These are phyloP conservation scores for Eucalyptus caleyi DNA, from an alignment of 345 rosid species.

Conservation along the genomic window DNA sequence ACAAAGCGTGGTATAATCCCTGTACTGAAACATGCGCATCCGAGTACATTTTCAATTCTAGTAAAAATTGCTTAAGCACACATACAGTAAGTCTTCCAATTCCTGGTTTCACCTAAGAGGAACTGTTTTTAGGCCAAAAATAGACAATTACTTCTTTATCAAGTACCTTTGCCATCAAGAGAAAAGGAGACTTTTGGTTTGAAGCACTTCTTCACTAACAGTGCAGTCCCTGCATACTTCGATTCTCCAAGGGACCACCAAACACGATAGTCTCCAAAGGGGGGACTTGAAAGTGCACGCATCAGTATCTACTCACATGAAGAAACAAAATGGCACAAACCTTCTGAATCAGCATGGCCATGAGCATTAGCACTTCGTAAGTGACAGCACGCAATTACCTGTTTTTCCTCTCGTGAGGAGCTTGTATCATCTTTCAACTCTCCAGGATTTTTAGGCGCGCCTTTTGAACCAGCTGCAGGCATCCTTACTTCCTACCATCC, in stretches of 20 bases:
- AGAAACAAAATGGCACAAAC: background rate
- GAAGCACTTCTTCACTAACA: conserved; percentile 73
- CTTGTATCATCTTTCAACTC: conserved; percentile 84
- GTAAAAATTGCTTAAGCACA: background rate
- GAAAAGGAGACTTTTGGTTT: conserved; percentile 64
- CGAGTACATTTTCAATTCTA: background rate
- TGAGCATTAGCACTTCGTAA: background rate
- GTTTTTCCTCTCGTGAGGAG: conserved; percentile 80
- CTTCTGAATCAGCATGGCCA: background rate
- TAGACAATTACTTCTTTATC: background rate
- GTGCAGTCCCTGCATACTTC: conserved; percentile 95
- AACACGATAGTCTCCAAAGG: conserved; percentile 56
- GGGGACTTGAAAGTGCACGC: conserved; percentile 73
- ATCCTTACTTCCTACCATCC: conserved; percentile 85
- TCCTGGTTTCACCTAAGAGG: background rate
- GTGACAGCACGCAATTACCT: conserved; percentile 22
- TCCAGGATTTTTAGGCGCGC: conserved; percentile 49
- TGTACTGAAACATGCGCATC: background rate
- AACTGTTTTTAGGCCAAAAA: background rate
- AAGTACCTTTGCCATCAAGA: conserved; percentile 60
- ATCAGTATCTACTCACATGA: conserved; percentile 46
- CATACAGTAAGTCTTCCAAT: background rate
- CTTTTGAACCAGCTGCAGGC: conserved; percentile 97
- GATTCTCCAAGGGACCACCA: conserved; percentile 99
- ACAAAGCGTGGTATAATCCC: background rate